Evolutionary conservation across 805 yeast species (phyloP), one percentile per base, ranked within the genome.

Genomic region (Lipomyces sp.): DNA sequence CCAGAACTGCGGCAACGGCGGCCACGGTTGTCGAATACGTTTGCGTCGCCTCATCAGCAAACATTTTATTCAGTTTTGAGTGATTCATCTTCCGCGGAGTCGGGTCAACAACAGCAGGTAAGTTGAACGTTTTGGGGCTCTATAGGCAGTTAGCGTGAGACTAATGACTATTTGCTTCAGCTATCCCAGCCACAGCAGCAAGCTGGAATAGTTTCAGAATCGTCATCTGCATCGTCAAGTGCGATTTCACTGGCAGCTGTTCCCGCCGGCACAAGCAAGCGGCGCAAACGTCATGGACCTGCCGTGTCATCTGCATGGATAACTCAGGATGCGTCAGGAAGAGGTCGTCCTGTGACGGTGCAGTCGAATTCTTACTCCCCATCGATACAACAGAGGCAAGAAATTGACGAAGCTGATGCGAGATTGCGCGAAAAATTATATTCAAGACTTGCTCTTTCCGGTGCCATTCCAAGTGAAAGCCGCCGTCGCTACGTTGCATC

Each of bases 251-350:
- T 10, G 6, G 29, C 10, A 7, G 29, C 29, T 7, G 6, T 10
- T 14, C 21, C 21, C 39, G 8, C 21, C 7, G 16, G 7, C 24
- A n/a, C 35, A 6, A 35, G 36, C 23, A 52, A 48, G 24, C 49
- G 57, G 11, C 45, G 54, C 4, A 53, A 53, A 33, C 51, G 57
- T 4, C 57, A 49, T 31, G 55, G 55, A 14, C 57, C 57, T 2
- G 57, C 57, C 6, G 55, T 53, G 11, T 53, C 57, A 11, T 53
- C 57, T 2, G 53, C 55, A 5, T 53, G 55, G 57, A 38, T 49
- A 14, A 29, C 49, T 14, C 55, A 44, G 18, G 55, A 49, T 18
- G 44, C 46, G 8, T 26, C 39, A n/a, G 53, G 57, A 5, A 54
- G 54, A 6, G 53, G 54, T 4, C 47, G 54, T 22, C 56, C 56